Conservation (phyloP, 768 basidiomycete genomes). For the Lentinula guzmanii region DNA sequence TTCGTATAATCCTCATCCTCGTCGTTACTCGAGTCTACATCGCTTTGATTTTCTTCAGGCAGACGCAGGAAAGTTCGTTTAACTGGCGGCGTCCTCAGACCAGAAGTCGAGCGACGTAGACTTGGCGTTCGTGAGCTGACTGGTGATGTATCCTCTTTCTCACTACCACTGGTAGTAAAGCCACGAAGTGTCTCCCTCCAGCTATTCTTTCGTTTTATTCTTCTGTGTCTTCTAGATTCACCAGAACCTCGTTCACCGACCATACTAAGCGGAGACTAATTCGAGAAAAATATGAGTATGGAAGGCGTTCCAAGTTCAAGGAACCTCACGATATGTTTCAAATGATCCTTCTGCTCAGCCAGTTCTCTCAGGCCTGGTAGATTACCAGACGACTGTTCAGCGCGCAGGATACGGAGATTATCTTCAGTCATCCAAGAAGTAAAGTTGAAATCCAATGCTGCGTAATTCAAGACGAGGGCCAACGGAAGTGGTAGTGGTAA, state of each 20-base stretch:
- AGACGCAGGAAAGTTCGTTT: slow-evolving; percentile 19
- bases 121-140: slow-evolving; percentile 7
- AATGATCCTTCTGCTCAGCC: slow-evolving; percentile 80
- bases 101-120: slow-evolving; percentile 19
- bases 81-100: slow-evolving; percentile 21
- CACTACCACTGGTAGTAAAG: slow-evolving; percentile 36
- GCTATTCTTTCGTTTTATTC: slow-evolving; percentile 47
- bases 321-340: slow-evolving; percentile 60
- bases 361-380: slow-evolving; percentile 66
- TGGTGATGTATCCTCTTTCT: slow-evolving; percentile 22
- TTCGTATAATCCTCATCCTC: slow-evolving; percentile 38
- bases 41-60: slow-evolving; percentile 48
- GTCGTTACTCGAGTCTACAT: slow-evolving; percentile 48
- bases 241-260: slow-evolving; percentile 61
- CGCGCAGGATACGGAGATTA: slow-evolving; percentile 76
- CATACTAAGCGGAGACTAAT: slow-evolving; percentile 80
- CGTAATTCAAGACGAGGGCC: slow-evolving; percentile 84
- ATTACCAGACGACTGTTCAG: slow-evolving; percentile 83
- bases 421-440: slow-evolving; percentile 93
- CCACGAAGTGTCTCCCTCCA: slow-evolving; percentile 57
- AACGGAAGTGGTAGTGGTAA: slow-evolving; percentile 61
- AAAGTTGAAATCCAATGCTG: slow-evolving; percentile 95
- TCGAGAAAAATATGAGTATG: slow-evolving; percentile 2
- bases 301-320: background rate
- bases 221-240: slow-evolving; percentile 28